Evolutionary conservation across 2,329 filamentous ascomycete species (phyloP).

Genomic region (Beauveria medogensis): DNA sequence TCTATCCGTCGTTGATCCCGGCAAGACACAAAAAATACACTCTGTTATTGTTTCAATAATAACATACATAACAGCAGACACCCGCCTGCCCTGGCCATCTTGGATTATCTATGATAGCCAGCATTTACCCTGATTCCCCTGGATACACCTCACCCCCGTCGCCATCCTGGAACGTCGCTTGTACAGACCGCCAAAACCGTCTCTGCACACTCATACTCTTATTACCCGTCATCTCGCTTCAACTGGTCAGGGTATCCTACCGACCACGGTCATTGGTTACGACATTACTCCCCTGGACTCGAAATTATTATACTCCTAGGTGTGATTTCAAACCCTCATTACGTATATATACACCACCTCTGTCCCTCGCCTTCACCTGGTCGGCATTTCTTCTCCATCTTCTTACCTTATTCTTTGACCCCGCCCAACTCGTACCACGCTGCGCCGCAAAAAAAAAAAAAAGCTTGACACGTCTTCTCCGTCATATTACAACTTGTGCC

Average conservation of each 20-base stretch:
- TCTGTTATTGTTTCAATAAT: conserved; percentile 7
- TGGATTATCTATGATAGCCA: neutral
- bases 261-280: neutral
- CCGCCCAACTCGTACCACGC: neutral
- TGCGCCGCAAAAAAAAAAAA: neutral
- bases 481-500: neutral
- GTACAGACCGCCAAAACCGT: conserved; percentile 6
- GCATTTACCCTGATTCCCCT: neutral
- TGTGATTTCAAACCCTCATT: neutral
- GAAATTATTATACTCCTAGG: neutral
- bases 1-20: neutral
- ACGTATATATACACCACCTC: neutral
- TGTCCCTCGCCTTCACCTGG: neutral
- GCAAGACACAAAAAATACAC: conserved; percentile 1
- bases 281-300: conserved; percentile 3
- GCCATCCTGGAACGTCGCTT: conserved; percentile 8
- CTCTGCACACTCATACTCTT: neutral
- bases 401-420: neutral
- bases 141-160: neutral
- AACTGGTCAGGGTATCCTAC: neutral
- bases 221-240: conserved; percentile 7
- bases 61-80: neutral
- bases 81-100: neutral
- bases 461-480: neutral
- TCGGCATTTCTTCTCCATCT: neutral